Conservation (phyloP, 2,329 filamentous ascomycete genomes). For the Colletotrichum siamense region DNA sequence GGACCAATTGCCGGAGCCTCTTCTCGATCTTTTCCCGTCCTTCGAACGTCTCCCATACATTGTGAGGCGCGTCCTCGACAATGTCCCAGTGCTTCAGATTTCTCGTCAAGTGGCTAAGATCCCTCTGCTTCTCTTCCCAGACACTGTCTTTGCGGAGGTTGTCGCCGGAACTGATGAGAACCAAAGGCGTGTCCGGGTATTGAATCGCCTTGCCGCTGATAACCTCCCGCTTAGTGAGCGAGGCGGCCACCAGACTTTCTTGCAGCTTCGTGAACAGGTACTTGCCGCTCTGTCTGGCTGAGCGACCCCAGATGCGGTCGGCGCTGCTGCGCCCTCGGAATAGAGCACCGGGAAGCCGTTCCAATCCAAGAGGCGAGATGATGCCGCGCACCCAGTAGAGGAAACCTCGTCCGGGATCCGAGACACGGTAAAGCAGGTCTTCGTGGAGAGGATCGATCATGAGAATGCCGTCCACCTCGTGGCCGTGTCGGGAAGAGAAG, state of each 20-base stretch:
- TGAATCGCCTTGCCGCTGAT: conserved; percentile 81
- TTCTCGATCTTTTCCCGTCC: conserved; percentile 81
- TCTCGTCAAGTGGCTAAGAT: conserved; percentile 79
- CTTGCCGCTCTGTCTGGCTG: conserved; percentile 80
- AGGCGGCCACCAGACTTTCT: conserved; percentile 86
- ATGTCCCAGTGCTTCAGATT: conserved; percentile 86
- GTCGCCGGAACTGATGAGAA: conserved; percentile 82
- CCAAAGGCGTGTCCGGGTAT: conserved; percentile 74
- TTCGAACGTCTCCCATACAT: conserved; percentile 80
- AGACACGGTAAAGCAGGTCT: conserved; percentile 75
- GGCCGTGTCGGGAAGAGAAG: conserved; percentile 83
- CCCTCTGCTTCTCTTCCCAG: conserved; percentile 87
- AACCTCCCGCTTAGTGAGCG: conserved; percentile 84
- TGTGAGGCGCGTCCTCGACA: conserved; percentile 81
- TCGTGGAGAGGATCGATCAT: conserved; percentile 91
- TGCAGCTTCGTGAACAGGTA: conserved; percentile 91
- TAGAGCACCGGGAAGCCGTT: conserved; percentile 79
- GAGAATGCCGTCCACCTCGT: conserved; percentile 78
- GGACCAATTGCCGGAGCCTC: conserved; percentile 73
- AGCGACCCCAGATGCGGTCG: conserved; percentile 84
- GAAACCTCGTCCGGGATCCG: conserved; percentile 75
- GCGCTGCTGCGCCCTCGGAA: conserved; percentile 81
- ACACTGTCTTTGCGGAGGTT: conserved; percentile 68
- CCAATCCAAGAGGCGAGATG: conserved; percentile 84
- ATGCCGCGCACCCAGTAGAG: conserved; percentile 85